phyloP scores from a whole-genome alignment of 1,284 basidiomycete species.

The Ceratobasidium papillatum region DNA sequence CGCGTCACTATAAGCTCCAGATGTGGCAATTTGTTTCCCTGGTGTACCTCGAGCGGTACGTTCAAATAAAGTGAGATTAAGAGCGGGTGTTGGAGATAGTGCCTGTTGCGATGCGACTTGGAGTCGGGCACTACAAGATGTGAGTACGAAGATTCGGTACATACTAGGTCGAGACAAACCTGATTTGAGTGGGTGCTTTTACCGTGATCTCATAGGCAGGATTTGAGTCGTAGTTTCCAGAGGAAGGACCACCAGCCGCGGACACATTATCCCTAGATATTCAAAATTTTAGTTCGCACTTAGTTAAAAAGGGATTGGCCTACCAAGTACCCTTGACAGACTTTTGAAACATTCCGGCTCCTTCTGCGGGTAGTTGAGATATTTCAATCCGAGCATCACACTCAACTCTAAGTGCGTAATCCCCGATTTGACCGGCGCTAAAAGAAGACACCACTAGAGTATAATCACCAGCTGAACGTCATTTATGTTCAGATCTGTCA shows the following conservation, averaged over 20 bases:
- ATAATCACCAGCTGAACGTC: slow-evolving; percentile 73
- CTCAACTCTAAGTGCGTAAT: slow-evolving; percentile 71
- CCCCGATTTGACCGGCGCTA: slow-evolving; percentile 71
- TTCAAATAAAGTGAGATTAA: slow-evolving; percentile 54
- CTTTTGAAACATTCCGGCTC: slow-evolving; percentile 88
- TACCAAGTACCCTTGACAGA: slow-evolving; percentile 74
- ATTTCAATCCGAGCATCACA: slow-evolving; percentile 60
- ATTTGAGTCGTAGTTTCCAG: slow-evolving; percentile 69
- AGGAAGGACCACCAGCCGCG: slow-evolving; percentile 73
- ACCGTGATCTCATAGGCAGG: slow-evolving; percentile 73
- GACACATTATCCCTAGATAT: slow-evolving; percentile 60
- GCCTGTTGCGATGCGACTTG: slow-evolving; percentile 58
- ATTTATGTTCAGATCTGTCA: background rate
- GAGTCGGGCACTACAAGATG: slow-evolving; percentile 65
- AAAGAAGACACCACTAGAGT: slow-evolving; percentile 86
- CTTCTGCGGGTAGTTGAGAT: slow-evolving; percentile 68
- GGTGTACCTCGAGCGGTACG: slow-evolving; percentile 44
- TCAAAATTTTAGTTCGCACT: background rate
- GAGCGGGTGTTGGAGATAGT: slow-evolving; percentile 43
- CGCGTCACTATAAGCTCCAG: slow-evolving; percentile 79
- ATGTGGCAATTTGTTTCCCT: slow-evolving; percentile 67
- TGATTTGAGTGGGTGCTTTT: slow-evolving; percentile 62
- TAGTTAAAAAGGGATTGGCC: slow-evolving; percentile 46
- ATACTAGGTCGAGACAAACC: slow-evolving; percentile 57
- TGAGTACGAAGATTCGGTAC: background rate